A percentile compares a stretch with the other conserved stretches of the same genome.
These are phyloP conservation scores for Phytopythium vexans DNA, from an alignment of 352 stramenopile species.

Conservation along the genomic window DNA sequence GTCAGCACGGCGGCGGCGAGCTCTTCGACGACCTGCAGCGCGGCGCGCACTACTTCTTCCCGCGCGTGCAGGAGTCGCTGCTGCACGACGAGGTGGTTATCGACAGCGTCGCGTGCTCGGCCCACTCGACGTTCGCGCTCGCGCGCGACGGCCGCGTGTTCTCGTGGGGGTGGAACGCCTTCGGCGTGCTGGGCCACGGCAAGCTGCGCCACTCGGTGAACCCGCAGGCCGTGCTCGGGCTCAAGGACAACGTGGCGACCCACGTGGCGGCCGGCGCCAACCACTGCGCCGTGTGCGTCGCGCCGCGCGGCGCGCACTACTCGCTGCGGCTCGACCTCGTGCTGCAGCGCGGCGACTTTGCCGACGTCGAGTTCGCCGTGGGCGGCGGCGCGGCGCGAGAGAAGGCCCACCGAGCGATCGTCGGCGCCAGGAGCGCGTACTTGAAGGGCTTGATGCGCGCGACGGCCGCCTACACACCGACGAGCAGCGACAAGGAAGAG, in stretches of 20 bases:
- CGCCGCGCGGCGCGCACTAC: slow-evolving; percentile 55
- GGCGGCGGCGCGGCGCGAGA: slow-evolving; percentile 14
- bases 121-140: slow-evolving; percentile 73
- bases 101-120: slow-evolving; percentile 48
- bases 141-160: slow-evolving; percentile 52
- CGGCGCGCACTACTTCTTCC: slow-evolving; percentile 74
- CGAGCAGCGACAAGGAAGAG: slow-evolving; percentile 3
- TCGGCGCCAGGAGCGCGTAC: slow-evolving; percentile 61
- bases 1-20: slow-evolving; percentile 65
- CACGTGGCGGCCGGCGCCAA: slow-evolving; percentile 67
- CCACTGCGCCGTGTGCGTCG: slow-evolving; percentile 55
- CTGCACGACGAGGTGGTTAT: slow-evolving; percentile 31
- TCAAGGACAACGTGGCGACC: slow-evolving; percentile 55
- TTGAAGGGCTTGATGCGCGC: slow-evolving; percentile 53
- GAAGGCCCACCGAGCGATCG: slow-evolving; percentile 46
- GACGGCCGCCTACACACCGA: background rate
- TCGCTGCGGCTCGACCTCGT: slow-evolving; percentile 60
- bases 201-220: slow-evolving; percentile 72
- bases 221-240: slow-evolving; percentile 53
- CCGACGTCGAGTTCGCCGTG: slow-evolving; percentile 52
- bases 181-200: slow-evolving; percentile 69
- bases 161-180: slow-evolving; percentile 88
- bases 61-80: slow-evolving; percentile 53
- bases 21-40: slow-evolving; percentile 69
- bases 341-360: slow-evolving; percentile 44